Evolutionary conservation across 371 early-diverging fungal species (phyloP), one percentile per base, ranked within the genome.

Genomic region (Cokeromyces recurvatus): DNA sequence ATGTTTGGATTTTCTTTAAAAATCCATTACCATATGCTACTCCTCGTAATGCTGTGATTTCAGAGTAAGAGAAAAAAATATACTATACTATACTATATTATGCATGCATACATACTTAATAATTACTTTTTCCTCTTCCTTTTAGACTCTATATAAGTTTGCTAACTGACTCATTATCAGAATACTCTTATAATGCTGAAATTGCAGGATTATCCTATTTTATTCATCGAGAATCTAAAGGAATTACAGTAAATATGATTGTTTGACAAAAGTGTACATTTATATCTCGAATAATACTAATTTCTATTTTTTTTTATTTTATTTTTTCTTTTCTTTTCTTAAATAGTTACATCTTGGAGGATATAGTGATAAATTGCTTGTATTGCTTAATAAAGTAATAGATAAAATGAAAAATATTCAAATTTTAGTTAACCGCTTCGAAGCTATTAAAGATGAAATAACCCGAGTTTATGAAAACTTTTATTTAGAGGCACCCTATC

Each of bases 171-270:
- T 74, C 77, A 1, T 59, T 97, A 46, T 86, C 77, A 35, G 91
- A 92, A 59, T 83, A 79, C 36, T 74, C 86, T 0, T 95, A 95
- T 59, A 85, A 87, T 54, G 97, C 95, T 0, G 83, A 85, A 39
- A 71, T 88, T 19, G 92, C 94, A 5, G 95, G 94, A 0, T 68
- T 94, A 32, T 60, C 66, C 21, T 92, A 87, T 43, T 67, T 63
- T n/a, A 53, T 94, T 22, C 71, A 78, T n/a, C 76, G 70, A 40
- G 68, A 69, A 8, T 43, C 66, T 17, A 74, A 86, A 45, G 87
- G 90, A 15, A 63, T 88, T 21, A 45, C 66, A 32, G 74, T 70
- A 62, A 55, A 59, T 23, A n/a, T n/a, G 12, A 4, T 6, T 23
- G 11, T 24, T 40, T 3, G 11, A 32, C 11, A 31, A n/a, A n/a